Evolutionary conservation across 179 eudicot genomes (phyloP), one percentile per base, ranked within the genome.

Genomic region (Nepenthes alata): DNA sequence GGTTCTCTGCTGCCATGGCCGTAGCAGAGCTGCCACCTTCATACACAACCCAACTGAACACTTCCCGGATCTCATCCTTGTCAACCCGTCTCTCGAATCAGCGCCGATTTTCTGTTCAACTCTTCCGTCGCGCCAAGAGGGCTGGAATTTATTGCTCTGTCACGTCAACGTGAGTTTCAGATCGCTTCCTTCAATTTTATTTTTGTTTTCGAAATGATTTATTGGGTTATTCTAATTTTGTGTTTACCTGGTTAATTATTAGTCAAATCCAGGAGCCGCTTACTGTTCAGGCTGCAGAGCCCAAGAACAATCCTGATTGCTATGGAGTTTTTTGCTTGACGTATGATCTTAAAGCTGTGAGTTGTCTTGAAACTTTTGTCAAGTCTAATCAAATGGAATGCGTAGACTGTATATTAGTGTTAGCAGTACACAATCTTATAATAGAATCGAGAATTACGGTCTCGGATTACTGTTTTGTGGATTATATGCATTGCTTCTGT

Each of bases 291-390:
- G 62, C 72, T 1, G 78, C 57, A 53, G 86, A 67, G 12, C 47
- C 64, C n/a, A 80, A 61, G 64, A 75, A 34, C 64, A 86, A 80
- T 71, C 39, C 75, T 5, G 98, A 91, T 0, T 89, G 97, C 69
- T 93, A 72, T 71, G 98, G 98, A 50, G 85, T 93, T 12, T 93
- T 93, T 66, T 89, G 98, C 66, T 79, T 83, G 67, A 93, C 98
- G 58, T 93, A 93, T 71, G 97, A 93, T 75, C 87, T 93, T 56
- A 85, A 80, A 74, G 84, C 96, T 50, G 98, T 89, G 67, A 77
- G 90, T 81, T 47, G 6, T 41, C 45, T 41, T 41, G 45, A 41
- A 41, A 7, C 45, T 41, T 41, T 41, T 41, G 45, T 4, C 8
- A 41, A 41, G 8, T 4, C 8, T 41, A 41, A 4, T 4, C 45